Evolutionary conservation across 257 asterid species (phyloP).

Genomic region (Solanum ossicruentum): DNA sequence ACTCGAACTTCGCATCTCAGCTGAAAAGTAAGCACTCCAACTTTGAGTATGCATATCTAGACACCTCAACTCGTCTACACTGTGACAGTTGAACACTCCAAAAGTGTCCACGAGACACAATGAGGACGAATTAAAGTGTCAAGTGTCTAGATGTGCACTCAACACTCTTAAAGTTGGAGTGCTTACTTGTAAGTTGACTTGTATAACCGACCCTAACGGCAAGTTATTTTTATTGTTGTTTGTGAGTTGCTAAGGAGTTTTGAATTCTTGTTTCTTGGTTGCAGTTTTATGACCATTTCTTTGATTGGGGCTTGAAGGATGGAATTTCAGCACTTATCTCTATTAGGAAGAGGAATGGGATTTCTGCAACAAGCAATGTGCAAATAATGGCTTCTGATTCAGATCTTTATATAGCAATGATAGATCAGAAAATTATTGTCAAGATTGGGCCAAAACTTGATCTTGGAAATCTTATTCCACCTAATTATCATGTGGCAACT

Average conservation of each 20-base stretch:
- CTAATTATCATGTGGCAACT: slow-evolving; percentile 32
- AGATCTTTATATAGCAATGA: slow-evolving; percentile 60
- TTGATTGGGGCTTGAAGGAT: slow-evolving; percentile 63
- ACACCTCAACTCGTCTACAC: not conserved
- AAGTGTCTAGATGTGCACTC: not conserved
- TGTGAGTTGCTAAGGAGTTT: not conserved
- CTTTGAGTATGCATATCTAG: not conserved
- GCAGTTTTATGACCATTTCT: slow-evolving; percentile 77
- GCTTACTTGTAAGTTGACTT: accelerated
- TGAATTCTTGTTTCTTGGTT: not conserved
- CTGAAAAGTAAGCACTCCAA: not conserved
- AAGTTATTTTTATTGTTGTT: not conserved
- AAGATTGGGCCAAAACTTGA: slow-evolving; percentile 64
- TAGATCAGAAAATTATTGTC: slow-evolving; percentile 45
- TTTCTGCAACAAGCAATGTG: slow-evolving; percentile 40
- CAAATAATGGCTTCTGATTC: slow-evolving; percentile 63
- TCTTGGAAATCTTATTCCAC: slow-evolving; percentile 50
- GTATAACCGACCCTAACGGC: not conserved
- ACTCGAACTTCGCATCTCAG: not conserved
- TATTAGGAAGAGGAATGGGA: slow-evolving; percentile 44
- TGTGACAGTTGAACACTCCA: not conserved
- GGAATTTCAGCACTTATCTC: slow-evolving; percentile 34
- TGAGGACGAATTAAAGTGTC: accelerated
- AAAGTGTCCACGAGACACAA: accelerated
- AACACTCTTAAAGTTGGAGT: not conserved